A percentile compares a stretch with the other conserved stretches of the same genome.
These are phyloP conservation scores for Hypoxylon trugodes DNA, from an alignment of 495 filamentous ascomycete genomes.

Conservation along the genomic window DNA sequence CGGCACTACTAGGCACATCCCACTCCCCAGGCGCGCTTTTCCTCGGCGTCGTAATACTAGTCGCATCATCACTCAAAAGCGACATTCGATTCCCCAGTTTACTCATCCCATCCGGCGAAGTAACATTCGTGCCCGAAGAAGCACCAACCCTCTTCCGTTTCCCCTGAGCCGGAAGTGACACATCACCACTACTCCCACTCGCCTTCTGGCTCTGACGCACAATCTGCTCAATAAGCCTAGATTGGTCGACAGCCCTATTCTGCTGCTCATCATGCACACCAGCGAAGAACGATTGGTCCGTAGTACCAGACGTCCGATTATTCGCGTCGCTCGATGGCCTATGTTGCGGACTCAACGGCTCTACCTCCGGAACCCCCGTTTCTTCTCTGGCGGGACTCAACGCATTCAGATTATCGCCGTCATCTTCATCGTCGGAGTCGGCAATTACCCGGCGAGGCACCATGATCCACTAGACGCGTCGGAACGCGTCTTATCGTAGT, in stretches of 20 bases:
- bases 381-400: slow-evolving; percentile 22
- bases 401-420: slow-evolving; percentile 29
- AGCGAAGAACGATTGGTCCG: slow-evolving; percentile 41
- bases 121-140: slow-evolving; percentile 41
- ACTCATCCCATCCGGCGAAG: slow-evolving; percentile 26
- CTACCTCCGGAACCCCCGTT: slow-evolving; percentile 29
- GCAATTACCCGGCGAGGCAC: slow-evolving; percentile 38
- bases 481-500: slow-evolving; percentile 13
- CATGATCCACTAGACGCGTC: slow-evolving; percentile 37
- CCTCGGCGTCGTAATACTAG: slow-evolving; percentile 35
- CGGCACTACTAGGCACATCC: slow-evolving; percentile 44
- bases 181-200: slow-evolving; percentile 38
- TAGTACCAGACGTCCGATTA: slow-evolving; percentile 30
- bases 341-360: slow-evolving; percentile 38
- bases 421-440: slow-evolving; percentile 45
- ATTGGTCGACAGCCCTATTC: slow-evolving; percentile 30
- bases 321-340: slow-evolving; percentile 15
- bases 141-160: slow-evolving; percentile 29
- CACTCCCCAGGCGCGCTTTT: slow-evolving; percentile 36
- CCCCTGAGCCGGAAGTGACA: slow-evolving; percentile 31
- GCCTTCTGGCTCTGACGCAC: slow-evolving; percentile 43
- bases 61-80: slow-evolving; percentile 26
- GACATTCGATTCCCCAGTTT: slow-evolving; percentile 22
- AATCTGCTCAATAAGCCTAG: slow-evolving; percentile 41
- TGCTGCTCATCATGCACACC: slow-evolving; percentile 39